Evolutionary conservation across 1,139 yeast species (phyloP), one percentile per base, ranked within the genome.

Genomic region (Yamadazyma triangularis): DNA sequence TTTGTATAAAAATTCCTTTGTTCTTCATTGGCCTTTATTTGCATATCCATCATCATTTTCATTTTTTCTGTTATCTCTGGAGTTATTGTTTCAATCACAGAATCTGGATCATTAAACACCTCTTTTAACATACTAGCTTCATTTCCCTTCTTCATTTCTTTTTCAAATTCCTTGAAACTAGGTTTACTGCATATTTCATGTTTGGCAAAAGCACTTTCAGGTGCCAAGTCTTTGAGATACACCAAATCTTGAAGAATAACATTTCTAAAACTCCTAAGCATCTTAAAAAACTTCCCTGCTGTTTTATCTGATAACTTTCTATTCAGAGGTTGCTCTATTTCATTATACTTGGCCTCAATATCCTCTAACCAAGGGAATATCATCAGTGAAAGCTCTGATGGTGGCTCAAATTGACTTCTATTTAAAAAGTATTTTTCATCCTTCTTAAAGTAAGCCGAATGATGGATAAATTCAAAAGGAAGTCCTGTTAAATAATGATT

Each of bases 301-400:
- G 13, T 4, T 8, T 10, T 6, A 21, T 27, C 29, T 4, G 24
- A 5, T 14, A 4, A 6, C 11, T 12, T 12, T 9, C 14, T 14
- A 13, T 4, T n/a, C n/a, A 13, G 12, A 13, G 18, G 16, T 13
- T 15, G n/a, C 13, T 7, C 21, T 11, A 13, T n/a, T 7, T 7
- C 15, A 7, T 20, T 7, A 4, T 4, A 16, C 13, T 24, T 24
- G 6, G 12, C 26, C 7, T 12, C 33, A n/a, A n/a, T n/a, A n/a
- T n/a, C n/a, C 19, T 37, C 39, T 20, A 37, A 23, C 34, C 34
- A 37, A 8, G 40, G 39, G 11, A 35, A 37, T 12, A 37, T 35
- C 30, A 26, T 30, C 14, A 13, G 22, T 23, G 16, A 20, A 10
- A 37, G 29, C 4, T 20, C 4, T 2, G 23, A 25, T 8, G 31